Percentiles rank a stretch among this genome's conserved stretches.
Conservation (phyloP, 768 basidiomycete species). For the Dentipellis sp. region DNA sequence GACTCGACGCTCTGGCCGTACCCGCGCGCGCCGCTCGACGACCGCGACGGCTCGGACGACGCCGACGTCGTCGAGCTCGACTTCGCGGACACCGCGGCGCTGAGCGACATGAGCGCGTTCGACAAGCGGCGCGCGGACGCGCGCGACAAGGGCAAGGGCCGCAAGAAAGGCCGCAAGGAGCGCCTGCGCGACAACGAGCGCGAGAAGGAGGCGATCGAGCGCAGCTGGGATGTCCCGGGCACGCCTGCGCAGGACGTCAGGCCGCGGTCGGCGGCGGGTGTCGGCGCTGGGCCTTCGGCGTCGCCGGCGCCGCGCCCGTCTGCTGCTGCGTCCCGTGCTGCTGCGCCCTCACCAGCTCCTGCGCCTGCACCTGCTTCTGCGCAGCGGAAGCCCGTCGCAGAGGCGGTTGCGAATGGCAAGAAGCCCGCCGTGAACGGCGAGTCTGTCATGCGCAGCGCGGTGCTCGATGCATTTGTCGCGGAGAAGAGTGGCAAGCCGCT, state of each 20-base stretch:
- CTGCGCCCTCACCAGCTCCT: background rate
- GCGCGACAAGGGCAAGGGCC: slow-evolving; percentile 15
- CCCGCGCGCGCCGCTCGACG: slow-evolving; percentile 36
- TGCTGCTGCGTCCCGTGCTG: background rate
- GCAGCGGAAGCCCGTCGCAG: background rate
- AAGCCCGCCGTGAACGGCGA: slow-evolving; percentile 7
- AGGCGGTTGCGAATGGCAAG: background rate
- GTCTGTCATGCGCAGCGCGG: slow-evolving; percentile 9
- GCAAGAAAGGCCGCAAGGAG: slow-evolving; percentile 10
- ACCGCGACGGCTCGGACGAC: slow-evolving; percentile 26
- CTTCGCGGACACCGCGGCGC: slow-evolving; percentile 61
- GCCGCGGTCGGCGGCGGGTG: background rate
- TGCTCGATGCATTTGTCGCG: slow-evolving; percentile 10
- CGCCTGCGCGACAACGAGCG: slow-evolving; percentile 26
- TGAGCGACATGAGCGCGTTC: slow-evolving; percentile 61
- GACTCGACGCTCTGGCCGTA: slow-evolving; percentile 71
- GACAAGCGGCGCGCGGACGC: slow-evolving; percentile 19
- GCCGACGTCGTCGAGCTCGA: slow-evolving; percentile 65
- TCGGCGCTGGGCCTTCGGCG: background rate
- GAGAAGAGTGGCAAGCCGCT: slow-evolving; percentile 1
- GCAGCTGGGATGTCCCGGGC: slow-evolving; percentile 48
- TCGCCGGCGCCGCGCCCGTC: background rate
- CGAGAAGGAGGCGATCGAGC: slow-evolving; percentile 43
- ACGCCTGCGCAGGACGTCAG: slow-evolving; percentile 1
- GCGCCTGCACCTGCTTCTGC: background rate